Evolutionary conservation across 345 rosid species (phyloP).

Genomic region (Dipteronia dyeriana): DNA sequence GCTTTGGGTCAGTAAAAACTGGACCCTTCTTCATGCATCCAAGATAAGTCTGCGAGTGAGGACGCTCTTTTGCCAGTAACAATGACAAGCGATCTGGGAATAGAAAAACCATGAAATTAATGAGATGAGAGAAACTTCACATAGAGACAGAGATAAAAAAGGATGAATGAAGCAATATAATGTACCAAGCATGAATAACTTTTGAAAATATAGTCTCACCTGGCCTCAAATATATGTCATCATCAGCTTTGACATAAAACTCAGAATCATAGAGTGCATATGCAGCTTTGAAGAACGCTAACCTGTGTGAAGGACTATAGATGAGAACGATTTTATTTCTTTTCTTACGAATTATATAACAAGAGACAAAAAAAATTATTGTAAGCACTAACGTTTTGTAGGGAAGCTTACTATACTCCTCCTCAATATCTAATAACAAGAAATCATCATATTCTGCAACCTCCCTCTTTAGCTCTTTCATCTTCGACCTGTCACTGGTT

Average conservation of each 20-base stretch:
- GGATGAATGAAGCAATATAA: background rate
- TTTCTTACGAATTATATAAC: background rate
- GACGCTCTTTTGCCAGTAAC: conserved; percentile 77
- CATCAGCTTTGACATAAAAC: conserved; percentile 95
- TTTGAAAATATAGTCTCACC: conserved; percentile 44
- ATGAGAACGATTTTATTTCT: conserved; percentile 5
- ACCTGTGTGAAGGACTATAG: conserved; percentile 37
- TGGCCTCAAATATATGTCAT: conserved; percentile 90
- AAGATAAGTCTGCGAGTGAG: conserved; percentile 82
- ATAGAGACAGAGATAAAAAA: background rate
- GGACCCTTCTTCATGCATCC: conserved; percentile 96
- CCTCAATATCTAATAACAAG: conserved; percentile 80
- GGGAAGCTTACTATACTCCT: conserved; percentile 98
- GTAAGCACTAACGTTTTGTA: conserved; percentile 87
- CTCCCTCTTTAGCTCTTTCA: conserved; percentile 69
- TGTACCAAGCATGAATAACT: background rate
- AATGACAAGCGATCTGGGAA: conserved; percentile 69
- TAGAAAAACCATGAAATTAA: conserved; percentile 15
- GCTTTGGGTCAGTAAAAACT: conserved; percentile 81
- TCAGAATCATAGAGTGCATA: conserved; percentile 79
- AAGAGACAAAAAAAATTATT: background rate
- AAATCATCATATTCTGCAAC: conserved; percentile 81
- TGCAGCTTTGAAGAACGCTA: conserved; percentile 90
- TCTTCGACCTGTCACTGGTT: conserved; percentile 56
- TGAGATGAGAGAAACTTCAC: background rate